Evolutionary conservation across 2,329 filamentous ascomycete genomes (phyloP), one percentile per base, ranked within the genome.

Genomic region (Helicocarpus griseus): DNA sequence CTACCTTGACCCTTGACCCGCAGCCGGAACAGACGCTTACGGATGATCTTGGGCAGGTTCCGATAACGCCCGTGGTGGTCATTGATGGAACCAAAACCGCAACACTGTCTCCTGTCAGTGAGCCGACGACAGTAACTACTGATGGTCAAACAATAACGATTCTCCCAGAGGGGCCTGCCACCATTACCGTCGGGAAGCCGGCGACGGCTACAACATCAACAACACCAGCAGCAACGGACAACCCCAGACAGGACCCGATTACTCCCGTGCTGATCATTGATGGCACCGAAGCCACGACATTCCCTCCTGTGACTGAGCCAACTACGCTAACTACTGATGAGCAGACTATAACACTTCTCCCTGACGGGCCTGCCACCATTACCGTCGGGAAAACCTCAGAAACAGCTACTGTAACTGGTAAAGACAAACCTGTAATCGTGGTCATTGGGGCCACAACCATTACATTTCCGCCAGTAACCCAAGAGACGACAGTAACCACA

Each of bases 291-390:
- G 49, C 24, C 3, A 7, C 38, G 24, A 50, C 13, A 22, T 33
- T 52, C 26, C 22, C 50, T 29, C 36, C 29, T 17, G 29, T 44
- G 24, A 48, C 2, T 21, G 14, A n/a, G 14, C 11, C 38, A 24
- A 52, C 50, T 11, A 49, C 43, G n/a, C 6, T 52, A 24, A 52
- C 45, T 24, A 44, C 35, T n/a, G 26, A 49, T n/a, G 45, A 36
- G 14, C 44, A 41, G 29, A 49, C 45, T 14, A 33, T 44, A 29
- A 52, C 44, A 4, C 35, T 43, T 26, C 6, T 35, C 11, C 50
- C 50, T n/a, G 19, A 35, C 39, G 43, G 49, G 26, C 50, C 50
- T 40, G 22, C 36, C n/a, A 52, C 36, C 24, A 49, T 36, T 44
- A 52, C 45, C 14, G 19, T 44, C 22, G 35, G 21, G 45, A 8